Base-by-base conservation (phyloP, 1,284 basidiomycete genomes). In the Tylopilus sp. region DNA sequence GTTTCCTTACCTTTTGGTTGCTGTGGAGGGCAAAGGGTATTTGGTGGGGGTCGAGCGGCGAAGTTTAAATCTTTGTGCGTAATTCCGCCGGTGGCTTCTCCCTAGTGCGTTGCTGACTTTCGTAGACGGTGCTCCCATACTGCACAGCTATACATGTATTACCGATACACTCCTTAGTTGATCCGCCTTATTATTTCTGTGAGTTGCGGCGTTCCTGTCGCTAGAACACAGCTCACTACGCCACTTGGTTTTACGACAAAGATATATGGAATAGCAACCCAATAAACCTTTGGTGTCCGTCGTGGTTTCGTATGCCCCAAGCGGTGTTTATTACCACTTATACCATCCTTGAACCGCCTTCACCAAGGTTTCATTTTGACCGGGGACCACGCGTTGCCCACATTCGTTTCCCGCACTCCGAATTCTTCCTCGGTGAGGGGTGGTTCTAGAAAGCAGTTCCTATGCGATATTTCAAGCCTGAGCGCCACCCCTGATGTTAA, bases 1-100 rank as follows among this genome's bases (percentile, higher is more conserved):
- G 66, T 1, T 63, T 77, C 28, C 48, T 81, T 33, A 64, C 63
- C 0, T 40, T 82, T 2, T 82, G 79, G 78, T 41, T 81, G 5
- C 32, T 75, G n/a, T 79, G 75, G 73, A 71, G 62, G 62, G 50
- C 48, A 20, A 57, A 50, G 15, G 56, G 48, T 6, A 40, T 69
- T 33, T 71, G 65, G 66, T 71, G 62, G 68, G 24, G 46, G 22
- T 61, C 62, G 7, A 51, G 46, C 22, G 56, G 54, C 20, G 52
- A 59, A 15, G 52, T 46, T 36, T 67, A 54, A 43, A 35, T 7
- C 15, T 19, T 53, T 26, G 63, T 66, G 26, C 37, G 63, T 66
- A 32, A 35, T 47, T 50, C 42, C 47, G 31, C 5, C 4, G 22
- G 2, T 41, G 25, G 7, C 14, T 10, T 3, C 15, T 20, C 4